Evolutionary conservation across 805 yeast genomes (phyloP), one percentile per base, ranked within the genome.

Genomic region (Candida boidinii): DNA sequence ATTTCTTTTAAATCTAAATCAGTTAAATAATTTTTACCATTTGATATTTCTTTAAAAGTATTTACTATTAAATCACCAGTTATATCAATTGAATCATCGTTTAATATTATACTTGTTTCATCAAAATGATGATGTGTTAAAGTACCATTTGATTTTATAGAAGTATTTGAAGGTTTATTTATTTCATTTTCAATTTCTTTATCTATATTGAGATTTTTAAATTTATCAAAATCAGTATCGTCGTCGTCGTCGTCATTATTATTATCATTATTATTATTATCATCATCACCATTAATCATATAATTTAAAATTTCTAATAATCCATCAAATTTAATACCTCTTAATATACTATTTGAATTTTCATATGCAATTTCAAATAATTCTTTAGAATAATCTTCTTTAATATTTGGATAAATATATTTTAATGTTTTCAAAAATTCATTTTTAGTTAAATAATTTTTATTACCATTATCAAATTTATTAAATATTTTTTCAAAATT

Each of bases 401-500:
- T 38, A 29, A 62, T 50, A 5, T 51, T 55, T 1, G 64, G 55
- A 16, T 70, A 69, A 17, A 68, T 46, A 26, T 60, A 49, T n/a
- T 58, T 56, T 37, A 69, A 45, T 3, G 71, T 67, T 0, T 59
- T 60, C 3, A 55, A 48, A 38, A 70, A 70, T 44, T 70, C 75
- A 9, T 39, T 30, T 34, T 62, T 62, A 22, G 56, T 53, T 33
- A 70, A 47, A 23, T 55, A 49, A 24, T 58, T 56, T 35, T 60
- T 60, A 29, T 51, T 51, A 1, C 59, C 56, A 21, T 46, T 51
- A 36, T 54, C 59, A 36, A 62, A 62, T 36, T 58, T 60, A 9
- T 66, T 46, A 39, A 70, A 70, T 12, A 66, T 59, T 4, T 62
- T 44, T 39, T 64, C 69, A 41, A 64, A 64, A 34, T 66, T 69